These are phyloP conservation scores for Cordia subcordata DNA, from an alignment of 257 asterid species.

Conservation along the genomic window DNA sequence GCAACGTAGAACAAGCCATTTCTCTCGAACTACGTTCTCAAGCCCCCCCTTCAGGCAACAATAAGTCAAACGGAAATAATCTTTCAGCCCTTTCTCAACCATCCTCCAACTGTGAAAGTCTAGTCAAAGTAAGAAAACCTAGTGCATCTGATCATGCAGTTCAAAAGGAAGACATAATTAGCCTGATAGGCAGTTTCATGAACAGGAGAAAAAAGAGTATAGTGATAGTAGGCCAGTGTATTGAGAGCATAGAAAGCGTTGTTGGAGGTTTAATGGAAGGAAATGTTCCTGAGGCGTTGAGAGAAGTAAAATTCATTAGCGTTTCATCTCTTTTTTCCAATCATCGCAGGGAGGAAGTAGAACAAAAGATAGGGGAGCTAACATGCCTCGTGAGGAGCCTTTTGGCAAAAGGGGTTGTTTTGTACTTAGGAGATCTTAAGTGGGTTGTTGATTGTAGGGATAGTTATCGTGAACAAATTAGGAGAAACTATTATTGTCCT, in stretches of 20 bases:
- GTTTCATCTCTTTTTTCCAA: constrained; percentile 49
- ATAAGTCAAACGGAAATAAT: constrained; percentile 3
- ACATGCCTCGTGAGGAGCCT: constrained; percentile 48
- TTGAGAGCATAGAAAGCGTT: constrained; percentile 36
- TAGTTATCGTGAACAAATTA: constrained; percentile 24
- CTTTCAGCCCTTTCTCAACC: not conserved
- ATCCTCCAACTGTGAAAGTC: not conserved
- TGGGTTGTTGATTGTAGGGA: constrained; percentile 68
- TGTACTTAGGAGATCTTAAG: constrained; percentile 76
- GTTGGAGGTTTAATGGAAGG: constrained; percentile 49
- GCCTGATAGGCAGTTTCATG: constrained; percentile 33
- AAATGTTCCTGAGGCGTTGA: constrained; percentile 36
- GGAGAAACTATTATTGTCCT: constrained; percentile 45
- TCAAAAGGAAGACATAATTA: constrained; percentile 44
- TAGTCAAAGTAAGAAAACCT: not conserved
- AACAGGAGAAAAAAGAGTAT: constrained; percentile 33
- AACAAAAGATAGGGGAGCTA: constrained; percentile 54
- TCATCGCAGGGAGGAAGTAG: constrained; percentile 53
- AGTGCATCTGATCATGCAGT: constrained; percentile 6
- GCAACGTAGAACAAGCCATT: constrained; percentile 8
- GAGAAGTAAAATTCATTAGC: constrained; percentile 50
- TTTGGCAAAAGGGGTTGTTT: constrained; percentile 52
- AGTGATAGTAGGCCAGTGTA: constrained; percentile 62
- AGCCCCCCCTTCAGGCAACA: not conserved
- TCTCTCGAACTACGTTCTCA: not conserved